A percentile compares a stretch with the other conserved stretches of the same genome.
Conservation (phyloP, 441 rosid species). For the Pelargonium australe region DNA sequence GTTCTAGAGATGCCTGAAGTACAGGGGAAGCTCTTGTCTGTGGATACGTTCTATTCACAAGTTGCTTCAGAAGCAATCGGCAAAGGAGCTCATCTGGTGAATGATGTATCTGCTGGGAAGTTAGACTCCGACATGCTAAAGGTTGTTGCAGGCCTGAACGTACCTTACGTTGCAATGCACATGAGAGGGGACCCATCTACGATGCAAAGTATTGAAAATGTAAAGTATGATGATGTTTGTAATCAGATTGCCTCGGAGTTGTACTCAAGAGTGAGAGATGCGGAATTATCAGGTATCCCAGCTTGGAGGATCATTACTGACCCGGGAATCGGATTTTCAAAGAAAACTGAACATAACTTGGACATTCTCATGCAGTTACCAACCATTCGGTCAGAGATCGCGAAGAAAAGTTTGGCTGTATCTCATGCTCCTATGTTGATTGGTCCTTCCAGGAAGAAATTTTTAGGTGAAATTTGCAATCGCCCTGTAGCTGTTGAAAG, state of each 20-base stretch:
- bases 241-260: constrained; percentile 68
- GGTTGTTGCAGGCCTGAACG: constrained; percentile 57
- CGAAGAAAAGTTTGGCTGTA: constrained; percentile 51
- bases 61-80: constrained; percentile 83
- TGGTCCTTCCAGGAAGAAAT: constrained; percentile 86
- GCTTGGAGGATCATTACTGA: constrained; percentile 85
- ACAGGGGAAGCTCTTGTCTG: constrained; percentile 69
- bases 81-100: constrained; percentile 73
- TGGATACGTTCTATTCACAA: constrained; percentile 79
- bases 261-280: constrained; percentile 44
- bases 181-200: constrained; percentile 90
- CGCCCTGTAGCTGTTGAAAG: constrained; percentile 56
- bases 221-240: constrained; percentile 59
- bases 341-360: constrained; percentile 58
- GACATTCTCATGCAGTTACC: constrained; percentile 62
- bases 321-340: constrained; percentile 91
- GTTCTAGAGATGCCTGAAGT: constrained; percentile 70
- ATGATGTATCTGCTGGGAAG: constrained; percentile 81
- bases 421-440: constrained; percentile 69
- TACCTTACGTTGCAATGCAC: constrained; percentile 83
- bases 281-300: constrained; percentile 69
- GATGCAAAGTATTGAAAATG: constrained; percentile 67
- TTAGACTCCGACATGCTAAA: constrained; percentile 63
- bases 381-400: constrained; percentile 52
- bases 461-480: constrained; percentile 68